Base-by-base conservation (phyloP, 108 stramenopile species). In the Skeletonema potamos region DNA sequence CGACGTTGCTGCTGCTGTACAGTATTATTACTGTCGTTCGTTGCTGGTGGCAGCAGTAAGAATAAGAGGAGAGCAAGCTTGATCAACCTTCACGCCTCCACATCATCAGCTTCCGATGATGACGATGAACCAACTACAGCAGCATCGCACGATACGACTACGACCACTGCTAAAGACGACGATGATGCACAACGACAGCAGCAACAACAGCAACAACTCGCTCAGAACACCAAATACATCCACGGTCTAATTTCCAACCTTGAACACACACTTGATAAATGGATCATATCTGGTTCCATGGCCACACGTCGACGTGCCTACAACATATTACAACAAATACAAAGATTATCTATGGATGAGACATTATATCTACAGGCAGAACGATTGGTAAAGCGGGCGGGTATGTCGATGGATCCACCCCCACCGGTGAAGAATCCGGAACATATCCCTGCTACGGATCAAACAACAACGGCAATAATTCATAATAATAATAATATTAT, bases 261-360 rank as follows among this genome's bases (percentile, higher is more conserved):
- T 26, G 70, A 83, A 22, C 74, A 34, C 29, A 60, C 76, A 8
- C 68, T 87, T 15, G 92, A 93, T 62, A 82, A 82, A 73, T 93
- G 79, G 56, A 89, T 93, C 54, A 56, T 83, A 12, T 83, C 68
- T 27, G 87, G 87, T 46, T 79, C 60, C 24, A 73, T 82, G 55
- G 72, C 82, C 56, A 74, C 81, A 24, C 82, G 72, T 62, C 67
- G 75, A 68, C 29, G 13, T n/a, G 54, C 84, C 10, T 77, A 82
- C 66, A 87, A 92, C 70, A 87, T 89, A 0, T 33, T 88, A 32
- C 73, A 84, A 66, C 87, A 88, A 61, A 86, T 89, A 51, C 37
- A 76, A 33, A 62, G 72, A 13, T 64, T 85, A 33, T 58, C 86
- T 2, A 64, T 83, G 73, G 86, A 87, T 54, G 39, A 62, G 58